Base-by-base conservation (phyloP, 257 asterid species). In the Phtheirospermum japonicum region DNA sequence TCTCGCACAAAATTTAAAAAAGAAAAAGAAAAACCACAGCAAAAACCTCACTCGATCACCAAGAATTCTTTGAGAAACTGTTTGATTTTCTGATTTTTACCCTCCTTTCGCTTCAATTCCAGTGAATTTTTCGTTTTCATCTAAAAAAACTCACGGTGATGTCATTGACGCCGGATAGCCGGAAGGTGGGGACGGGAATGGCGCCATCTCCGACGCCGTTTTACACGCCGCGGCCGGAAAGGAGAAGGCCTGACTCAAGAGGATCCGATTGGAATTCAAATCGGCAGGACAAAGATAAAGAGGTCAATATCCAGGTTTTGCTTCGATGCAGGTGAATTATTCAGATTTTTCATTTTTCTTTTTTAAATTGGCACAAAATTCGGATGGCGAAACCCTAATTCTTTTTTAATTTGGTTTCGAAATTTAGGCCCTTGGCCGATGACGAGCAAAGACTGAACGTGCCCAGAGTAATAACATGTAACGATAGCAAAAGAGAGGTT, bases 181-280 rank as follows among this genome's bases (percentile, higher is more conserved):
- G 95, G 36, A 84, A 76, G 72, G 77, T 73, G 6, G 82, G 85
- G 58, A 65, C 68, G 0, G 90, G 93, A 30, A 61, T 86, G 74
- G 70, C 82, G 34, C 80, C 95, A 48, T 82, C 96, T 68, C 96
- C 96, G 10, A 57, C 76, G 8, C 96, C 96, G 4, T 89, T 89
- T 53, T 72, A 71, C 11, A 89, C 95, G 6, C 96, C 96, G 4
- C 76, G 93, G 53, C 89, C 87, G 0, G 96, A 89, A 14, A 71
- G 89, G 84, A 78, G 93, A 48, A 68, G 85, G 53, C 79, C 85
- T 1, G 95, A 82, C 9, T 78, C 86, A 7, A 82, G 93, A 68
- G 87, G 80, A 1, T 45, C 70, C 59, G 93, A 82, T 0, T 77
- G 87, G 78, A 75, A 64, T 61, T 72, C 66, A 0, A 77, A 54